phyloP scores from a whole-genome alignment of 352 stramenopile genomes.

The Phytopythium kandeliae region DNA sequence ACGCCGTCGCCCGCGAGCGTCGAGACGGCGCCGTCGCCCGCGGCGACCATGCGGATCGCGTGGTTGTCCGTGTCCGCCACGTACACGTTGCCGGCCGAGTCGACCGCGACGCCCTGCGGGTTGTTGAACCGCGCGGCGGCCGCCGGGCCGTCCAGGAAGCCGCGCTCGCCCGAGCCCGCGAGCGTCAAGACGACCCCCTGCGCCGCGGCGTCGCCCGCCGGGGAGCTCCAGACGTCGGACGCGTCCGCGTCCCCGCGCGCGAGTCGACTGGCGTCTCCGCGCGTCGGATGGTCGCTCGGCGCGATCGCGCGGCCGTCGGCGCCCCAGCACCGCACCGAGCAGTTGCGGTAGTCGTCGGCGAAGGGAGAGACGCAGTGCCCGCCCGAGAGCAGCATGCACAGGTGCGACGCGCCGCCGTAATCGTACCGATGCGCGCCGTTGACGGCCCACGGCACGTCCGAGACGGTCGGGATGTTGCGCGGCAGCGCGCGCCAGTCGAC shows the following conservation, averaged over 20 bases:
- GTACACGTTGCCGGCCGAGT: slow-evolving; percentile 90
- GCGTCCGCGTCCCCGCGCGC: slow-evolving; percentile 27
- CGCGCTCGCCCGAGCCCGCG: slow-evolving; percentile 70
- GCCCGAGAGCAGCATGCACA: slow-evolving; percentile 90
- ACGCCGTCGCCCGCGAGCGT: slow-evolving; percentile 54
- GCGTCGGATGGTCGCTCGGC: slow-evolving; percentile 23
- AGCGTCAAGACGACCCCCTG: slow-evolving; percentile 91
- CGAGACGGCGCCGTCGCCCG: slow-evolving; percentile 27
- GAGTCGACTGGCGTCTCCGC: slow-evolving; percentile 19
- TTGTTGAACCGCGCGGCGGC: slow-evolving; percentile 80
- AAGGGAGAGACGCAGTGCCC: slow-evolving; percentile 73
- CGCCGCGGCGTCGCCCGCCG: slow-evolving; percentile 36
- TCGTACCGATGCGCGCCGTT: slow-evolving; percentile 89
- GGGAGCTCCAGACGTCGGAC: slow-evolving; percentile 61
- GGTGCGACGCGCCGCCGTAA: slow-evolving; percentile 74
- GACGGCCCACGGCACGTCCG: slow-evolving; percentile 92
- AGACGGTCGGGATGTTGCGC: slow-evolving; percentile 90
- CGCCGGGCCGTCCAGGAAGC: slow-evolving; percentile 71
- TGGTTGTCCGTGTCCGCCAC: slow-evolving; percentile 95
- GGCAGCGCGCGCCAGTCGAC: slow-evolving; percentile 56
- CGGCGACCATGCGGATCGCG: slow-evolving; percentile 81
- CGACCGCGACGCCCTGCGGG: slow-evolving; percentile 89
- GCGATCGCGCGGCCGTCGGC: slow-evolving; percentile 30
- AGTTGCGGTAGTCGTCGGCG: slow-evolving; percentile 85
- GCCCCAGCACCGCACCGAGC: slow-evolving; percentile 91